Base-by-base conservation (phyloP, 2,329 filamentous ascomycete species). In the Amesomyces nigricolor region DNA sequence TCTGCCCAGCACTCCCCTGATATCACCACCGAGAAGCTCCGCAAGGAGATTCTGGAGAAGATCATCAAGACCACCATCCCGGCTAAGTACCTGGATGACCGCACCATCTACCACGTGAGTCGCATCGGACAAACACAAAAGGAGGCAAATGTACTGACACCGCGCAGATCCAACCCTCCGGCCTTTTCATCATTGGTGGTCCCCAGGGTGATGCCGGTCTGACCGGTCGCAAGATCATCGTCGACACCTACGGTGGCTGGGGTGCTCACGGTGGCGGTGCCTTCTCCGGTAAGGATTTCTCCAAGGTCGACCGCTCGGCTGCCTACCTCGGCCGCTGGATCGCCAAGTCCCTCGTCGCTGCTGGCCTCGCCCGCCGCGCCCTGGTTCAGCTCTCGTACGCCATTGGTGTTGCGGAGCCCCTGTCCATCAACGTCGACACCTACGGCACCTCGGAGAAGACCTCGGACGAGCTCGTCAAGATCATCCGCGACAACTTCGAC, bases 271-370 rank as follows among this genome's bases (percentile, higher is more conserved):
- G 94, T 82, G 94, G 94, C 82, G 94, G 94, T 87, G 94, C 94
- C 75, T 99, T 99, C 88, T 97, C 94, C 69, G 94, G 94, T 71
- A 99, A 99, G 87, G 94, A 99, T 76, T 99, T 96, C 86, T 96
- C 91, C 83, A 99, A 99, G 85, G 94, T 99, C 77, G 94, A 99
- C 74, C 89, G 94, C 68, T 97, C 94, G 52, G 94, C 94, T 65
- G 94, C 94, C 70, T 99, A 99, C 80, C 86, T 97, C 66, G 91
- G 83, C 66, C 91, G 94, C 73, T 99, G 94, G 94, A 91, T 99
- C 74, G 94, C 94, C 78, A 99, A 99, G 85, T 99, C 94, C 42
- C 84, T 99, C 63, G 89, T 99, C 66, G 78, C 85, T 68, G 88
- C 92, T 67, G 87, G 88, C 68, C 87, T 99, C 61, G 89, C 89